Evolutionary conservation across 1,139 yeast genomes (phyloP).

Genomic region (Sugiyamaella castrensis): DNA sequence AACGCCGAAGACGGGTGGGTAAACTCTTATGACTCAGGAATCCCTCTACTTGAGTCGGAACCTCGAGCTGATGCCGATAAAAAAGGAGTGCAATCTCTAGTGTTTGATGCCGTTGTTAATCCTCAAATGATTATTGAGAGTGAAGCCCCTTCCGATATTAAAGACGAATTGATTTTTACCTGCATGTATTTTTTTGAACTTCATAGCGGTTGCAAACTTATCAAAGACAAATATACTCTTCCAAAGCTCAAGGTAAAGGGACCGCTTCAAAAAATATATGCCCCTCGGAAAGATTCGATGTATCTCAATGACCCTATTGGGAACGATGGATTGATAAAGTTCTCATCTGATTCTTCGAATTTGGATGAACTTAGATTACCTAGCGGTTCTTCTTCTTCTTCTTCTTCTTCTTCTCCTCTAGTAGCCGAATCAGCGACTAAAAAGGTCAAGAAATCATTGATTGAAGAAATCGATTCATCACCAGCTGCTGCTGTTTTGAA

Average conservation of each 20-base stretch:
- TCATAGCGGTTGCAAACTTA: conserved; percentile 24
- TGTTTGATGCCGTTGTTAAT: conserved; percentile 62
- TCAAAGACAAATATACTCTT: conserved; percentile 26
- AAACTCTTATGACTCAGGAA: background rate
- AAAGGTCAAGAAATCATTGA: background rate
- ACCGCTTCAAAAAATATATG: conserved; percentile 17
- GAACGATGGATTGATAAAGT: background rate
- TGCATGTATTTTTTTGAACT: conserved; percentile 37
- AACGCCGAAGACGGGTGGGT: conserved; percentile 32
- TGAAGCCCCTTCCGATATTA: conserved; percentile 56
- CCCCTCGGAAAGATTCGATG: background rate
- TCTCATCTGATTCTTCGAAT: background rate
- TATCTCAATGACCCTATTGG: conserved; percentile 7
- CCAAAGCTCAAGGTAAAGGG: conserved; percentile 37
- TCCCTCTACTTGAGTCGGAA: conserved; percentile 50
- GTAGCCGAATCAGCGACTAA: background rate
- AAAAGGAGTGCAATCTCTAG: conserved; percentile 60
- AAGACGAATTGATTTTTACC: conserved; percentile 58
- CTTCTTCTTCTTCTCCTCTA: conserved; percentile 2
- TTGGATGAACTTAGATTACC: background rate
- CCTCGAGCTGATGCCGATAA: conserved; percentile 59
- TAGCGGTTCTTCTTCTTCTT: background rate
- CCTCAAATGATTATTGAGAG: conserved; percentile 40
- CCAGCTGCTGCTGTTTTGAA: background rate
- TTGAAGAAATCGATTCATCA: background rate